These are phyloP conservation scores for Kuraishia borneana DNA, from an alignment of 805 yeast species.

Conservation along the genomic window DNA sequence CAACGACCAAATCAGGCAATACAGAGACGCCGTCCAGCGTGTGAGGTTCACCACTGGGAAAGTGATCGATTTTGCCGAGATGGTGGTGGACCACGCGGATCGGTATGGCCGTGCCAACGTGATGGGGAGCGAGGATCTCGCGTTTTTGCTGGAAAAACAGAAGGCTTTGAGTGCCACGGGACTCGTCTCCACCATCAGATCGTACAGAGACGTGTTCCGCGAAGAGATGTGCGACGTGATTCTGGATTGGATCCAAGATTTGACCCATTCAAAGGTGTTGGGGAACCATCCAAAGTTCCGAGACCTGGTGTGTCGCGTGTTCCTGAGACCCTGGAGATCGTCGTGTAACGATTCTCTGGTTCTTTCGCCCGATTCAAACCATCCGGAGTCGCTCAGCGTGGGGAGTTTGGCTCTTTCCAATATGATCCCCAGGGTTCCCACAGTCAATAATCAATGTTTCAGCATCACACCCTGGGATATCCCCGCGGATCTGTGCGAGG, in stretches of 20 bases:
- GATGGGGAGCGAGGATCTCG: slow-evolving; percentile 40
- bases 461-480: slow-evolving; percentile 28
- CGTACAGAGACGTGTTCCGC: slow-evolving; percentile 58
- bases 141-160: slow-evolving; percentile 40
- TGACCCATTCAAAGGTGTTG: slow-evolving; percentile 42
- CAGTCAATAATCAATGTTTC: background rate
- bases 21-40: slow-evolving; percentile 59
- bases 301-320: slow-evolving; percentile 41
- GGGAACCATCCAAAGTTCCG: slow-evolving; percentile 36
- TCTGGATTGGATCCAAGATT: slow-evolving; percentile 49
- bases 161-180: slow-evolving; percentile 51
- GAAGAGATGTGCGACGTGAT: slow-evolving; percentile 76
- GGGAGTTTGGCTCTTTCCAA: slow-evolving; percentile 24
- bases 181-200: slow-evolving; percentile 52
- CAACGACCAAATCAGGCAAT: slow-evolving; percentile 74
- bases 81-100: slow-evolving; percentile 60
- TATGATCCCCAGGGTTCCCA: slow-evolving; percentile 26
- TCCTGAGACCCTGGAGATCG: slow-evolving; percentile 49
- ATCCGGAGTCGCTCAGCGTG: background rate
- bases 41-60: slow-evolving; percentile 56
- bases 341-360: slow-evolving; percentile 26
- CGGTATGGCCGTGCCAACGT: slow-evolving; percentile 60
- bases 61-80: slow-evolving; percentile 51
- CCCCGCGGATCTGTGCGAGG: slow-evolving; percentile 26
- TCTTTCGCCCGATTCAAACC: slow-evolving; percentile 1